These are phyloP conservation scores for Cercospora sojina DNA, from an alignment of 2,329 filamentous ascomycete genomes.

Conservation along the genomic window DNA sequence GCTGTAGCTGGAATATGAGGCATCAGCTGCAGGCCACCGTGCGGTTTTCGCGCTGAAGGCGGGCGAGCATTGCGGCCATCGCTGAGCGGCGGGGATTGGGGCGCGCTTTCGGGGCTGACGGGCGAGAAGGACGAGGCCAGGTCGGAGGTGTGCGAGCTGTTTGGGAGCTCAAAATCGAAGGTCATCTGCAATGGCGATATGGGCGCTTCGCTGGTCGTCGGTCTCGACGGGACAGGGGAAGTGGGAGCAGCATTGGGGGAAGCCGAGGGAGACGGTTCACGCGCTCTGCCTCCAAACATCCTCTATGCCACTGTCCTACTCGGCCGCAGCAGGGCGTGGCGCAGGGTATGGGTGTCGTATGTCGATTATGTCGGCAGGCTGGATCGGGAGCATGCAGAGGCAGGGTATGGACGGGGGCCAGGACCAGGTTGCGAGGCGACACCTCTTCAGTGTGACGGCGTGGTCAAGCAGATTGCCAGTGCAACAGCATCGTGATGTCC, in stretches of 20 bases:
- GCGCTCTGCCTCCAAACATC: slow-evolving; percentile 14
- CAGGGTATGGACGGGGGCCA: neutral
- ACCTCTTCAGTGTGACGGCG: neutral
- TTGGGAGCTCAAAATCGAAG: slow-evolving; percentile 34
- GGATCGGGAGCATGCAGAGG: neutral
- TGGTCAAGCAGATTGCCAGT: neutral
- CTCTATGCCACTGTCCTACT: neutral
- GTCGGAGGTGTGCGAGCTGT: slow-evolving; percentile 8
- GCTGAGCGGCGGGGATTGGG: slow-evolving; percentile 26
- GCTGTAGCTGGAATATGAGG: neutral
- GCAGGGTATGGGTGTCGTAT: neutral
- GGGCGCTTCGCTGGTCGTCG: slow-evolving; percentile 7
- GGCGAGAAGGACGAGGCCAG: slow-evolving; percentile 20
- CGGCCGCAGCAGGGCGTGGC: neutral
- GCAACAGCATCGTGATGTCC: neutral
- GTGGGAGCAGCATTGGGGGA: slow-evolving; percentile 1
- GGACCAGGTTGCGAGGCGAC: neutral
- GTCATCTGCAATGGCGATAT: slow-evolving; percentile 32
- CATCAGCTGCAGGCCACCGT: slow-evolving; percentile 4
- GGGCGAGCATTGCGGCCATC: slow-evolving; percentile 20
- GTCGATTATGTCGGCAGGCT: neutral
- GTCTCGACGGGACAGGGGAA: slow-evolving; percentile 4
- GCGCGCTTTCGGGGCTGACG: slow-evolving; percentile 15
- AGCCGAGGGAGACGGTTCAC: slow-evolving; percentile 7
- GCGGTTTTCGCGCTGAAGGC: neutral